Evolutionary conservation across 2,329 filamentous ascomycete species (phyloP).

Genomic region (Fusarium kyushuense): DNA sequence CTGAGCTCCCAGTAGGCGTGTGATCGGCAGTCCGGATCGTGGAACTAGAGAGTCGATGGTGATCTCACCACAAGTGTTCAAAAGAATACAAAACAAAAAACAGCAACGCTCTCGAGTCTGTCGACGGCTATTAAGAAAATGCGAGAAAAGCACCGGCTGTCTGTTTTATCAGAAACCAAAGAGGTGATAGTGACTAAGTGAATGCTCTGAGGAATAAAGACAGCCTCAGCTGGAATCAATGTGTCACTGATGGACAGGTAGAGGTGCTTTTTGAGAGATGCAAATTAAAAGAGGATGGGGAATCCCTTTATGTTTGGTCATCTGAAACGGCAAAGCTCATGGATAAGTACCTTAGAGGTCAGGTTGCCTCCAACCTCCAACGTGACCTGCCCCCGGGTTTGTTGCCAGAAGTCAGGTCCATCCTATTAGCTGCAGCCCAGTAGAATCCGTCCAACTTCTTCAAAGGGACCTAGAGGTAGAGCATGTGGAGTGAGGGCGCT

Average conservation of each 20-base stretch:
- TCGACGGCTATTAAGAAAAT: constrained; percentile 1
- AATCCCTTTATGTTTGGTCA: constrained; percentile 44
- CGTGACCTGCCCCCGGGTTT: constrained; percentile 39
- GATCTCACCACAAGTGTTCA: constrained; percentile 13
- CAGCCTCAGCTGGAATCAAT: constrained; percentile 1
- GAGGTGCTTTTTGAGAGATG: constrained; percentile 11
- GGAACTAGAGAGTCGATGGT: constrained; percentile 25
- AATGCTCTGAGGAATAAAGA: constrained; percentile 13
- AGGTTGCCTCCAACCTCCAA: constrained; percentile 44
- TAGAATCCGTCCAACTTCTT: constrained; percentile 23
- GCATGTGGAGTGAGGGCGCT: constrained; percentile 41
- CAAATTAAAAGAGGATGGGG: constrained; percentile 33
- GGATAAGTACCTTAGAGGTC: constrained; percentile 12
- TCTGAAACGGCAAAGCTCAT: constrained; percentile 29
- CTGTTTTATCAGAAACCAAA: constrained; percentile 5
- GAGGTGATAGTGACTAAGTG: constrained; percentile 10
- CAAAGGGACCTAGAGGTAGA: constrained; percentile 17
- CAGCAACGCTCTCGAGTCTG: constrained; percentile 14
- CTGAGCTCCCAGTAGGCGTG: constrained; percentile 35
- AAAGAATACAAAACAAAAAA: constrained; percentile 6
- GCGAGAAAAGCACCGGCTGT: constrained; percentile 13
- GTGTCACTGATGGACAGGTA: constrained; percentile 10
- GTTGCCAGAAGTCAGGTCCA: constrained; percentile 29
- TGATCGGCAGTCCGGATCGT: constrained; percentile 42
- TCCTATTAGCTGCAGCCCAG: constrained; percentile 12